Conservation (phyloP, 768 basidiomycete genomes). For the Trametes coccinea region DNA sequence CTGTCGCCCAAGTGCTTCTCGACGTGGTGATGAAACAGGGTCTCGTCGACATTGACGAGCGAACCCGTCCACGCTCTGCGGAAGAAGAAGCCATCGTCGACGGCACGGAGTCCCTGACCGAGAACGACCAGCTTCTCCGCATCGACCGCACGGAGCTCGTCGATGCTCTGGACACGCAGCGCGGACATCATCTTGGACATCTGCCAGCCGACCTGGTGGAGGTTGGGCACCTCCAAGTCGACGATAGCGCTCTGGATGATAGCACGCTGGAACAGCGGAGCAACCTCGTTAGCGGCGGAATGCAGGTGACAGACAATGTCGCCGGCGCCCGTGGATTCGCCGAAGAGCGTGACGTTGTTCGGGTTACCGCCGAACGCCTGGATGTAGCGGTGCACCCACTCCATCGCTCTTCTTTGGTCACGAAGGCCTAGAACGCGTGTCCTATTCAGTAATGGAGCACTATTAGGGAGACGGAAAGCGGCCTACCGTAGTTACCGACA, state of each 20-base stretch:
- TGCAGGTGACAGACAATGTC: conserved; percentile 47
- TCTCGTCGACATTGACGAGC: conserved; percentile 26
- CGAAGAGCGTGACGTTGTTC: conserved; percentile 36
- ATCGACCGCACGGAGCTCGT: conserved; percentile 61
- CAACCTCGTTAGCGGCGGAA: conserved; percentile 58
- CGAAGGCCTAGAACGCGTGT: conserved; percentile 30
- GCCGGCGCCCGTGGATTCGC: conserved; percentile 35
- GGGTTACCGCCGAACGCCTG: conserved; percentile 54
- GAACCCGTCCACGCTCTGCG: conserved; percentile 43
- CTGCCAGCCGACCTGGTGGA: conserved; percentile 63
- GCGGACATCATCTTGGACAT: conserved; percentile 63
- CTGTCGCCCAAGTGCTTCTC: conserved; percentile 33
- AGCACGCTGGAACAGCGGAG: conserved; percentile 69
- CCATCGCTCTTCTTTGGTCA: conserved; percentile 43
- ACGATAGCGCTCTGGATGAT: conserved; percentile 74
- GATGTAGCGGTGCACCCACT: conserved; percentile 56
- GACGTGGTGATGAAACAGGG: conserved; percentile 21
- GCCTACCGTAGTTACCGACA: conserved; percentile 74
- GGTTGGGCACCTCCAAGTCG: conserved; percentile 61
- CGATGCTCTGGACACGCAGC: conserved; percentile 53
- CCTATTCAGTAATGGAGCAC: neutral
- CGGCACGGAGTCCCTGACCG: conserved; percentile 49
- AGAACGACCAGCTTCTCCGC: conserved; percentile 55
- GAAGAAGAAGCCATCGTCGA: conserved; percentile 74
- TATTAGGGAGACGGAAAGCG: neutral